Conservation (phyloP, 768 basidiomycete species). For the Termitomyces sp. region DNA sequence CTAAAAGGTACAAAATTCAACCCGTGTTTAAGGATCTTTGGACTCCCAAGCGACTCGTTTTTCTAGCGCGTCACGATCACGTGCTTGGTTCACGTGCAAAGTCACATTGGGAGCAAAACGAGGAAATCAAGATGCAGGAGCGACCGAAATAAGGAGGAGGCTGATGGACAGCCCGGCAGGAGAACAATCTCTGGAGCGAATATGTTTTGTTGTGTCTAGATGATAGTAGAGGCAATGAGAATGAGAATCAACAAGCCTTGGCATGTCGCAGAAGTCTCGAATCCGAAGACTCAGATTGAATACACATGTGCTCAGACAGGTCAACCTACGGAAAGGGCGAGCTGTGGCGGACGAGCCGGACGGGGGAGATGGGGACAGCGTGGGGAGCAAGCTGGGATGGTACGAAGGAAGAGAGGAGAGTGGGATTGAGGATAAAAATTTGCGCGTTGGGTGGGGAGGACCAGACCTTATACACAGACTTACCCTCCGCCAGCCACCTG, state of each 20-base stretch:
- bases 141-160: slow-evolving; percentile 10
- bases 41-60: too few species aligned
- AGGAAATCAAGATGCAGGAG: slow-evolving; percentile 11
- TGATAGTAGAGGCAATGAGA: slow-evolving; percentile 1
- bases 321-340: slow-evolving; percentile 10
- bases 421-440: slow-evolving; percentile 3
- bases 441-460: slow-evolving; percentile 10
- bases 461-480: slow-evolving; percentile 30
- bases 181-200: neutral
- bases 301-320: slow-evolving; percentile 10
- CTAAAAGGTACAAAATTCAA: too few species aligned
- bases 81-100: slow-evolving; percentile 18
- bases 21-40: too few species aligned
- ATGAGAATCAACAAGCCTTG: slow-evolving; percentile 1
- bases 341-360: neutral
- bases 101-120: slow-evolving; percentile 13
- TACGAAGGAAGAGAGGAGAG: slow-evolving; percentile 17
- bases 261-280: slow-evolving; percentile 2
- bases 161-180: slow-evolving; percentile 8
- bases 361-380: neutral
- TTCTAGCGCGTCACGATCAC: slow-evolving; percentile 20
- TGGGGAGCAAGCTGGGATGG: neutral
- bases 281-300: slow-evolving; percentile 10
- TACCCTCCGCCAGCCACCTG: slow-evolving; percentile 59
- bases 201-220: neutral